These are phyloP conservation scores for Kodamaea lidongshanica DNA, from an alignment of 805 yeast genomes.

Conservation along the genomic window DNA sequence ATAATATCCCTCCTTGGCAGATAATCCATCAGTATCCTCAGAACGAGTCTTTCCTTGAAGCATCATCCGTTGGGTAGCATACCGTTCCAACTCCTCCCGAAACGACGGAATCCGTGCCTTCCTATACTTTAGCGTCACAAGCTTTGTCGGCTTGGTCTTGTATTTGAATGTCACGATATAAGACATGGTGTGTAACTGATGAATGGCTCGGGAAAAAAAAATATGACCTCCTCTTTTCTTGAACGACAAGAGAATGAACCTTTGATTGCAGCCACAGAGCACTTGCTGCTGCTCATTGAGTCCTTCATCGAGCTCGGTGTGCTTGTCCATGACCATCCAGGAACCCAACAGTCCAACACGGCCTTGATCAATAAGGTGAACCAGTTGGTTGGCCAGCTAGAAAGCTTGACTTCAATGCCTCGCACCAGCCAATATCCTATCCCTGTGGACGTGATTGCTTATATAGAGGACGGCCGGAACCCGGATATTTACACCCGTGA, in stretches of 20 bases:
- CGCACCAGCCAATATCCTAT: constrained; percentile 39
- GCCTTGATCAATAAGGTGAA: constrained; percentile 38
- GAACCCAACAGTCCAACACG: constrained; percentile 70
- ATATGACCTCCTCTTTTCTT: constrained; percentile 20
- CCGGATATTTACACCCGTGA: constrained; percentile 97
- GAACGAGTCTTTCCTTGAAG: no score
- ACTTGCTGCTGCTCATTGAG: constrained; percentile 40
- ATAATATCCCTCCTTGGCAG: no score
- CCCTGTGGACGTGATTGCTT: constrained; percentile 82
- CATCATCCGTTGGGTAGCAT: no score
- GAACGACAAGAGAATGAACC: constrained; percentile 18
- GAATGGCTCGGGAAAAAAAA: constrained; percentile 3
- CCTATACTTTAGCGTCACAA: constrained; percentile 5
- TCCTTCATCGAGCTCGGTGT: constrained; percentile 86
- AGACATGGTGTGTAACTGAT: background rate
- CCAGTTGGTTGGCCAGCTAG: constrained; percentile 34
- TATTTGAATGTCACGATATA: constrained; percentile 6
- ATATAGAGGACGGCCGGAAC: constrained; percentile 93
- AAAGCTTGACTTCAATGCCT: constrained; percentile 28
- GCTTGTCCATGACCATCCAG: constrained; percentile 88
- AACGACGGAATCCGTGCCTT: no score
- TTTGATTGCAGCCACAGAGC: constrained; percentile 18
- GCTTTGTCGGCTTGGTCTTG: constrained; percentile 3
- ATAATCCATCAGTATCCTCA: no score
- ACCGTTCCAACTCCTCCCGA: no score